A percentile compares a stretch with the other conserved stretches of the same genome.
Evolutionary conservation across 495 filamentous ascomycete species (phyloP).

Genomic region (Tuber melanosporum): DNA sequence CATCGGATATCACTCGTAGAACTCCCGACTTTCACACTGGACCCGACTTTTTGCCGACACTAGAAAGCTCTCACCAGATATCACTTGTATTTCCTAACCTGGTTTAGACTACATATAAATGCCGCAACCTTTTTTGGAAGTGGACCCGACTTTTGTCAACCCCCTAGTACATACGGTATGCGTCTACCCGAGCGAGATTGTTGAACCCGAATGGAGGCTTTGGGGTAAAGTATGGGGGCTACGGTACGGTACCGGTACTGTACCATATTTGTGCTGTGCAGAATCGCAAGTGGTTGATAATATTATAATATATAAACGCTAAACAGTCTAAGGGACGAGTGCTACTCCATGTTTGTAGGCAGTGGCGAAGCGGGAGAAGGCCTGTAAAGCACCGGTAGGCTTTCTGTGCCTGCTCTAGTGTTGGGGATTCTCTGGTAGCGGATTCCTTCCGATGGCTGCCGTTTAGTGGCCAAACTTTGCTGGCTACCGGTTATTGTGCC

Average conservation of each 20-base stretch:
- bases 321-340: background rate
- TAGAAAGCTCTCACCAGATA: too few relatives aligned
- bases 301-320: too few relatives aligned
- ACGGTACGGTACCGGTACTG: background rate
- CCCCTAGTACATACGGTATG: background rate
- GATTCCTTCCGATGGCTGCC: background rate
- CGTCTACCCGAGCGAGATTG: background rate
- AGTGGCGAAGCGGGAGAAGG: background rate
- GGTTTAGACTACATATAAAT: too few relatives aligned
- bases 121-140: too few relatives aligned
- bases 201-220: background rate
- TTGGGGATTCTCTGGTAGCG: background rate
- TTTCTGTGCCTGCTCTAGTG: background rate
- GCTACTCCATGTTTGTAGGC: background rate
- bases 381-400: background rate
- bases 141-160: too few relatives aligned
- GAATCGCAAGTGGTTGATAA: background rate
- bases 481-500: background rate
- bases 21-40: too few relatives aligned
- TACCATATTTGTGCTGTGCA: background rate
- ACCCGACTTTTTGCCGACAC: too few relatives aligned
- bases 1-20: too few relatives aligned
- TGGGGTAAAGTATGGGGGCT: background rate
- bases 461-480: background rate
- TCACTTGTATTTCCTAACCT: too few relatives aligned